Conservation (phyloP, 805 yeast genomes). For the Candida yuanshanica region DNA sequence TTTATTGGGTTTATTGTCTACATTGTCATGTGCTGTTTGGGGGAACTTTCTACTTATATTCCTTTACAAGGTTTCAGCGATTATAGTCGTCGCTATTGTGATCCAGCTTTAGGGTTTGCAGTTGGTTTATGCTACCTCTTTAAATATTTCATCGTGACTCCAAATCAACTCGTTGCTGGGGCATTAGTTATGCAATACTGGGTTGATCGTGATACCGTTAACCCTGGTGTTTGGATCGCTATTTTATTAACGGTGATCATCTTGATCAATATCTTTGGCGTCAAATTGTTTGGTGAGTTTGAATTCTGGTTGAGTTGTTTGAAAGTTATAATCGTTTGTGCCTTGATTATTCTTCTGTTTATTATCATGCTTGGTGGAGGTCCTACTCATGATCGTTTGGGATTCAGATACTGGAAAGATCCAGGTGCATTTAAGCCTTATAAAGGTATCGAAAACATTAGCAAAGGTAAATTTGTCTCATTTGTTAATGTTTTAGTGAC, state of each 20-base stretch:
- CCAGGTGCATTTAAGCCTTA: constrained; percentile 59
- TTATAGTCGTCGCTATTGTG: constrained; percentile 43
- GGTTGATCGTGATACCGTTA: constrained; percentile 34
- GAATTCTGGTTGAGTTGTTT: constrained; percentile 45
- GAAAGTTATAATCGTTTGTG: constrained; percentile 47
- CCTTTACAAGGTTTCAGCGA: constrained; percentile 65
- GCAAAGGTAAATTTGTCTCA: constrained; percentile 53
- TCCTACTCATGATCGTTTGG: constrained; percentile 66
- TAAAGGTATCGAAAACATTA: constrained; percentile 38
- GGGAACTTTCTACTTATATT: constrained; percentile 63
- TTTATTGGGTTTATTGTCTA: constrained; percentile 68
- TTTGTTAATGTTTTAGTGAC: constrained; percentile 58
- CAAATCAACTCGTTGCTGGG: constrained; percentile 48
- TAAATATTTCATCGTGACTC: constrained; percentile 23
- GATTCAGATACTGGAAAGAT: constrained; percentile 63
- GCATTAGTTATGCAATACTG: constrained; percentile 48
- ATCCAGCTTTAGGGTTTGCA: constrained; percentile 25
- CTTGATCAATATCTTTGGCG: constrained; percentile 46
- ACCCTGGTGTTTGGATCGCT: constrained; percentile 53
- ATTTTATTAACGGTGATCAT: constrained; percentile 33
- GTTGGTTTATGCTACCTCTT: constrained; percentile 25
- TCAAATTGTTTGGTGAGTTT: constrained; percentile 50
- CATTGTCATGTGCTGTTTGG: constrained; percentile 61
- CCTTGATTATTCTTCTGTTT: constrained; percentile 62
- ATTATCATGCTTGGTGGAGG: constrained; percentile 74